A percentile compares a stretch with the other conserved stretches of the same genome.
Evolutionary conservation across 2,329 filamentous ascomycete genomes (phyloP).

Genomic region (Torrubiellomyces zombiae): DNA sequence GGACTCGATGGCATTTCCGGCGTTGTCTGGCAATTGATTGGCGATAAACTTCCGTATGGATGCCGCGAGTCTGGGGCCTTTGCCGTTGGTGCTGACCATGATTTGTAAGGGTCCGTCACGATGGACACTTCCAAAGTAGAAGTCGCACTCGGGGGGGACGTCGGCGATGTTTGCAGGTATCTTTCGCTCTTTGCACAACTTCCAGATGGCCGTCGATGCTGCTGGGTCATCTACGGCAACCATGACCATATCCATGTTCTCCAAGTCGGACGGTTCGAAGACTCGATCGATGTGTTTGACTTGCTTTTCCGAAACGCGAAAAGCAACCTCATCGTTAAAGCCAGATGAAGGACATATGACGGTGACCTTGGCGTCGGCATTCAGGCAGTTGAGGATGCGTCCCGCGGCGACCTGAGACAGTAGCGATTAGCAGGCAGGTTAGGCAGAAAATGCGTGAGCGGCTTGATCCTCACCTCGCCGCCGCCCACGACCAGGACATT

Average conservation of each 20-base stretch:
- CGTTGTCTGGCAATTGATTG: conserved; percentile 54
- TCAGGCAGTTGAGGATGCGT: conserved; percentile 83
- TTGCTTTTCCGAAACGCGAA: conserved; percentile 59
- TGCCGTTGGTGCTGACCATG: conserved; percentile 98
- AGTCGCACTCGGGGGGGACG: conserved; percentile 91
- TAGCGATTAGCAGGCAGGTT: conserved; percentile 5
- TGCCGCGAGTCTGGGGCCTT: conserved; percentile 79
- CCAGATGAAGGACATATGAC: conserved; percentile 67
- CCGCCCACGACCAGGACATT: conserved; percentile 85
- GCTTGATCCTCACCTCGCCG: conserved; percentile 53
- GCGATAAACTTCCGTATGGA: conserved; percentile 75
- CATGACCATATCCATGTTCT: conserved; percentile 71
- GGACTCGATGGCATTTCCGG: conserved; percentile 70
- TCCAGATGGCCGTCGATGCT: conserved; percentile 83
- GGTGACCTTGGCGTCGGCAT: conserved; percentile 81
- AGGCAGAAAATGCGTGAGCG: conserved; percentile 5
- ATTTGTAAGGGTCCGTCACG: conserved; percentile 90
- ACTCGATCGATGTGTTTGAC: conserved; percentile 67
- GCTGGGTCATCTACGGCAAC: conserved; percentile 86
- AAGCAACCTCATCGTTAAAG: conserved; percentile 75
- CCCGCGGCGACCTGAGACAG: conserved; percentile 73
- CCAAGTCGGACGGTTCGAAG: conserved; percentile 77
- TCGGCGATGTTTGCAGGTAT: conserved; percentile 94
- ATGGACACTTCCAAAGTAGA: conserved; percentile 94
- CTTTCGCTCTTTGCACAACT: conserved; percentile 69